phyloP scores from a whole-genome alignment of 2,329 filamentous ascomycete species.

The Chalaropsis ovoidea region DNA sequence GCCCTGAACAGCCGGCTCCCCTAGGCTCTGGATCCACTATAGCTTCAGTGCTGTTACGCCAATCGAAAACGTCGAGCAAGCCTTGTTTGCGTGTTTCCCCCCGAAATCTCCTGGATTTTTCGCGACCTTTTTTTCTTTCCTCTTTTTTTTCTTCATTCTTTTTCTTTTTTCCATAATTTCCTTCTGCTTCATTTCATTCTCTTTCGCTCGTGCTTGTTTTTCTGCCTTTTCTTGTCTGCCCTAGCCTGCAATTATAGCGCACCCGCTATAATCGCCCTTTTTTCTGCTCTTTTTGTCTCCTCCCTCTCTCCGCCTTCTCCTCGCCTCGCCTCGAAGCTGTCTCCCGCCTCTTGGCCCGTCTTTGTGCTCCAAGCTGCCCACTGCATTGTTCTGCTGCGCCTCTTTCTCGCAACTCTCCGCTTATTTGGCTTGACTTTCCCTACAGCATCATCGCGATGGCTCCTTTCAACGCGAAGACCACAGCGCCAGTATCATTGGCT shows the following conservation, averaged over 20 bases:
- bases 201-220: background rate
- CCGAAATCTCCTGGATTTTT: background rate
- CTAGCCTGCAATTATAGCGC: background rate
- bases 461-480: background rate
- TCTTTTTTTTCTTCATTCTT: background rate
- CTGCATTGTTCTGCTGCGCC: background rate
- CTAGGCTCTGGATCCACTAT: background rate
- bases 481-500: background rate
- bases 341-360: background rate
- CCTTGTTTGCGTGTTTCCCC: background rate
- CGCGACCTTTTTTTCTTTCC: background rate
- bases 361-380: background rate
- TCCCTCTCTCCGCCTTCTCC: background rate
- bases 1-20: background rate
- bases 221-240: background rate
- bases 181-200: background rate
- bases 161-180: background rate
- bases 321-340: background rate
- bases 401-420: background rate
- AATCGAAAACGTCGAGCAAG: too few species aligned
- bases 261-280: background rate
- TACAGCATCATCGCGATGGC: background rate
- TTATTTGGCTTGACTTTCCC: background rate
- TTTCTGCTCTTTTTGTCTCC: background rate
- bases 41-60: background rate